phyloP scores from a whole-genome alignment of 352 stramenopile species.

The Globisporangium radiosum region DNA sequence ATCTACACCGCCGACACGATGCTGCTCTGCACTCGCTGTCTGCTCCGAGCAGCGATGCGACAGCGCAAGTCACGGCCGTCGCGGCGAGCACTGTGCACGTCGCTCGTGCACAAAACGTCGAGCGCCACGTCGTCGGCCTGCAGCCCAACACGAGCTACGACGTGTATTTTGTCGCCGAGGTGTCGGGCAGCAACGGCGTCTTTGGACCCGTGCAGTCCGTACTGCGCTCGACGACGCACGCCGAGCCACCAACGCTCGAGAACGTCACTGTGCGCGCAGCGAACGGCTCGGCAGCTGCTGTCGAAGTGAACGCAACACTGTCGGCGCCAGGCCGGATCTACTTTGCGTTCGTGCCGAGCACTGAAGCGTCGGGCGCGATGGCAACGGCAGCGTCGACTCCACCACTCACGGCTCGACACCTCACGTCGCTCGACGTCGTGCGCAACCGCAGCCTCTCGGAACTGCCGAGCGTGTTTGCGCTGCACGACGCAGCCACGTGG shows the following conservation, averaged over 20 bases:
- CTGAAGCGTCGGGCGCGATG: not conserved
- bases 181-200: constrained; percentile 70
- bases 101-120: constrained; percentile 42
- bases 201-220: constrained; percentile 68
- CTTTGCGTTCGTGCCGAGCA: constrained; percentile 39
- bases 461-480: constrained; percentile 20
- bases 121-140: constrained; percentile 33
- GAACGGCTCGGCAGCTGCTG: constrained; percentile 30
- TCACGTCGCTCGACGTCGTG: constrained; percentile 23
- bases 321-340: constrained; percentile 37
- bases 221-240: constrained; percentile 45
- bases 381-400: not conserved
- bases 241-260: constrained; percentile 32
- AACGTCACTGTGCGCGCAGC: constrained; percentile 12
- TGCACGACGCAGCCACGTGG: constrained; percentile 19
- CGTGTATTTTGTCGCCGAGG: constrained; percentile 78
- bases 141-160: constrained; percentile 66
- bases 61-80: not conserved
- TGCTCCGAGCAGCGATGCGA: too few species aligned
- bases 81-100: constrained; percentile 40
- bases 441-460: constrained; percentile 16
- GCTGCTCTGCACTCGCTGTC: not conserved
- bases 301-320: constrained; percentile 27
- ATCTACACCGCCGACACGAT: not conserved
- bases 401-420: not conserved